These are phyloP conservation scores for Sporothrix dimorphospora DNA, from an alignment of 2,329 filamentous ascomycete genomes.

Conservation along the genomic window DNA sequence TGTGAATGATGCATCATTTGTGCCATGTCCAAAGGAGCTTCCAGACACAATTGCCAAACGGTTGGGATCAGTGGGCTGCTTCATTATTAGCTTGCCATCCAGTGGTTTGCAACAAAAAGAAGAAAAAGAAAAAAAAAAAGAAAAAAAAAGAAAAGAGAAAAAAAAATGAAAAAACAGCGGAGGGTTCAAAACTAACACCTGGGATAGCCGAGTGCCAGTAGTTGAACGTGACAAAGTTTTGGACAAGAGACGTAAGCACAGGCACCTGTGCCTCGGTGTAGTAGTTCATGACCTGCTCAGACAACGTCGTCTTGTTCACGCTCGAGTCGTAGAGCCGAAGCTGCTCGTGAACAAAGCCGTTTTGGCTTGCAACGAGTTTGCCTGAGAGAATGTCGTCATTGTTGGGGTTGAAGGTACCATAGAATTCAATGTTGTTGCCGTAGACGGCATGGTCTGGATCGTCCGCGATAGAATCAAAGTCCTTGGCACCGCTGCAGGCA, in stretches of 20 bases:
- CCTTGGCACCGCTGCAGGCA: conserved; percentile 42
- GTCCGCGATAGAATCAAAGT: conserved; percentile 47
- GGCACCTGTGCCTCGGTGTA: conserved; percentile 49
- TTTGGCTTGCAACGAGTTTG: conserved; percentile 29
- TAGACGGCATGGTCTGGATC: conserved; percentile 48
- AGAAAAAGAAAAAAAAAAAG: too few species aligned
- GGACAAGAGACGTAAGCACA: conserved; percentile 44
- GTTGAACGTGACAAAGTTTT: conserved; percentile 51
- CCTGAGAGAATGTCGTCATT: conserved; percentile 38
- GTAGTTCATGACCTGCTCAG: conserved; percentile 48
- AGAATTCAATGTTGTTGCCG: conserved; percentile 51
- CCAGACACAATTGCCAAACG: conserved; percentile 41
- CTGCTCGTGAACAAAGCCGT: conserved; percentile 49
- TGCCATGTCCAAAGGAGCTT: conserved; percentile 40
- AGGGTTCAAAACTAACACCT: conserved; percentile 42
- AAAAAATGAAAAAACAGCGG: too few species aligned
- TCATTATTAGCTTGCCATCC: too few species aligned
- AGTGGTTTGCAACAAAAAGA: too few species aligned
- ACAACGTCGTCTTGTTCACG: conserved; percentile 41
- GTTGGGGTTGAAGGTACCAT: conserved; percentile 45
- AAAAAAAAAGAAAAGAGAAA: too few species aligned
- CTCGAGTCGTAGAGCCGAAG: conserved; percentile 41
- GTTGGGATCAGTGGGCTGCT: conserved; percentile 50
- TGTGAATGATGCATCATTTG: conserved; percentile 37
- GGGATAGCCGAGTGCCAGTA: conserved; percentile 49